Base-by-base conservation (phyloP, 2,329 filamentous ascomycete genomes). In the Trichothecium sympodiale region DNA sequence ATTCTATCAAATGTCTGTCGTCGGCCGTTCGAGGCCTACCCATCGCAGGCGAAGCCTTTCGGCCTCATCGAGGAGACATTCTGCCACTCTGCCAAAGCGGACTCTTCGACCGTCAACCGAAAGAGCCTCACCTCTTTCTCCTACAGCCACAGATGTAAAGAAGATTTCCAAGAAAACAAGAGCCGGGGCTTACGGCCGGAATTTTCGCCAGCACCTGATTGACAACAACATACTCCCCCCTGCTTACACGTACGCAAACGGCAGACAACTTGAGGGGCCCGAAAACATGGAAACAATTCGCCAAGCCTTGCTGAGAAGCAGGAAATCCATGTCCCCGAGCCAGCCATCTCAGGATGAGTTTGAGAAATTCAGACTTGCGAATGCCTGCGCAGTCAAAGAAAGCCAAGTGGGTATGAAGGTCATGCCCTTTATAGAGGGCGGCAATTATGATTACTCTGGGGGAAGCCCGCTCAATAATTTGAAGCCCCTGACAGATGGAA, bases 291-390 rank as follows among this genome's bases (percentile, higher is more conserved):
- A 42, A 6, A 43, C 48, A 6, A 50, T 50, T 3, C 14, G 18
- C 3, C 17, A 17, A 33, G 40, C 23, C 7, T 29, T 47, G 3
- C 17, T 31, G 8, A 36, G 35, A 17, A 41, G 28, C 8, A 39
- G 45, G 30, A 17, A n/a, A 30, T 63, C 59, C 10, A 53, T 64
- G 37, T 62, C 56, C 8, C 51, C 52, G 16, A 56, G 53, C n/a
- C 36, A 38, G 15, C 61, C 59, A 38, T 46, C 54, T 1, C 44
- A 57, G 9, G 44, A 46, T 17, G 46, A 48, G 1, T 60, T 54
- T 17, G 18, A 41, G 26, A 43, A 49, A 18, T 62, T 64, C 36
- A 26, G 41, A 30, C 27, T 35, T 16, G 47, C 41, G 35, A 47
- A 56, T 41, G 41, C 37, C 17, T 31, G 51, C 38, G 55, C 54